Conservation (phyloP, 1,139 yeast species). For the Protomyces arabidopsidicola region DNA sequence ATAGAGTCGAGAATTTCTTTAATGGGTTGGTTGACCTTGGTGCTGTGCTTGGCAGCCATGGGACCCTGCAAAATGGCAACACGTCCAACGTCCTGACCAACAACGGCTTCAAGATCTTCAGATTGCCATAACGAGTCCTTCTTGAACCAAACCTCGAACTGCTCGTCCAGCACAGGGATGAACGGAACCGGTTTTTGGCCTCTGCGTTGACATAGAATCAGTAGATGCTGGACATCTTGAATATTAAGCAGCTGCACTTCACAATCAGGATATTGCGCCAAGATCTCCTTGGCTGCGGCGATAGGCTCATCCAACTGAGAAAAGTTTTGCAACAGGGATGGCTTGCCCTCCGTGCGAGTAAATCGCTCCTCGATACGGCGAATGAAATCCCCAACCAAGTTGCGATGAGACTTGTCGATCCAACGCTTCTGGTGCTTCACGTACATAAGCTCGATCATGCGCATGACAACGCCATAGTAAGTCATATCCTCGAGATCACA, state of each 20-base stretch:
- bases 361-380: constrained; percentile 97
- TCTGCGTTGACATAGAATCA: constrained; percentile 77
- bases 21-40: constrained; percentile 83
- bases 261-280: constrained; percentile 66
- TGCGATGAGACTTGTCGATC: constrained; percentile 83
- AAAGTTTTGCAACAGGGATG: constrained; percentile 71
- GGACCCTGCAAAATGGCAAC: constrained; percentile 98
- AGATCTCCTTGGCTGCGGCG: constrained; percentile 55
- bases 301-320: constrained; percentile 65
- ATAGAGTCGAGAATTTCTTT: constrained; percentile 80
- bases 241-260: constrained; percentile 80
- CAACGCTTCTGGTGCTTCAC: constrained; percentile 76
- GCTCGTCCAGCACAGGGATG: constrained; percentile 89
- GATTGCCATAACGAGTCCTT: constrained; percentile 99
- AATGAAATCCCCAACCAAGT: constrained; percentile 78
- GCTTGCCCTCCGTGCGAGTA: constrained; percentile 47
- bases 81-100: constrained; percentile 93
- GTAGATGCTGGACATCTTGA: constrained; percentile 91
- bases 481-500: constrained; percentile 89
- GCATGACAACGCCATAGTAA: constrained; percentile 80
- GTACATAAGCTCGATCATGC: constrained; percentile 83
- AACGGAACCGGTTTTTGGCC: constrained; percentile 96
- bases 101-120: constrained; percentile 93
- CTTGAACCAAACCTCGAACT: constrained; percentile 93
- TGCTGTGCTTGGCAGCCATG: constrained; percentile 92